Evolutionary conservation across 129 eudicot species (phyloP), one percentile per base, ranked within the genome.

Genomic region (Chrysanthemum makinoi): DNA sequence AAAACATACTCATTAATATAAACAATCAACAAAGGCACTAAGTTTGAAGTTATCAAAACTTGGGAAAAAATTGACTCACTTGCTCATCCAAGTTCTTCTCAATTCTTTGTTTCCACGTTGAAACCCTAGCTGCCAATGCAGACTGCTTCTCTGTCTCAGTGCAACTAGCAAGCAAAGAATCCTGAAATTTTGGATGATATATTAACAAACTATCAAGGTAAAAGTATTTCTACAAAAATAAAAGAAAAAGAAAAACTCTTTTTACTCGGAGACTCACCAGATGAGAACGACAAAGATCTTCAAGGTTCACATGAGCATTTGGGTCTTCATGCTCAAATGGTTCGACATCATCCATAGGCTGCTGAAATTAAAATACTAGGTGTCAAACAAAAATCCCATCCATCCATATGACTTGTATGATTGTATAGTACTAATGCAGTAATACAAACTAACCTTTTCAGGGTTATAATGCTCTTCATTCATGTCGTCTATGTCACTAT

Each of bases 51-150:
- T 60, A 39, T 19, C 24, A 39, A 22, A 13, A 26, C 51, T 11
- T 44, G 66, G 39, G 9, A 49, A 33, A 13, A 20, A 53, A 46
- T 46, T 48, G 20, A 79, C 77, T n/a, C 53, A 94, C 99, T 76
- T 94, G 96, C 79, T 90, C 97, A 72, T 94, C 96, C 78, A 94
- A 77, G 75, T 86, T 83, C 60, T 90, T 83, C 76, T 94, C 99
- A 39, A 90, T 94, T 80, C 97, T 86, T 51, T 90, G 96, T 76
- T 94, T 94, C 99, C 99, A 94, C 20, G 85, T 80, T 62, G 97
- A 89, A 43, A 94, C 99, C 68, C 99, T 89, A 73, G 96, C 81
- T 59, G 97, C 99, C 80, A 94, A 52, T 77, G 90, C 97, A 20
- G 79, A 84, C 85, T 87, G 97, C 76, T 87, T 86, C 80, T 90